These are phyloP conservation scores for Aquilaria malaccensis DNA, from an alignment of 345 rosid species.

Conservation along the genomic window DNA sequence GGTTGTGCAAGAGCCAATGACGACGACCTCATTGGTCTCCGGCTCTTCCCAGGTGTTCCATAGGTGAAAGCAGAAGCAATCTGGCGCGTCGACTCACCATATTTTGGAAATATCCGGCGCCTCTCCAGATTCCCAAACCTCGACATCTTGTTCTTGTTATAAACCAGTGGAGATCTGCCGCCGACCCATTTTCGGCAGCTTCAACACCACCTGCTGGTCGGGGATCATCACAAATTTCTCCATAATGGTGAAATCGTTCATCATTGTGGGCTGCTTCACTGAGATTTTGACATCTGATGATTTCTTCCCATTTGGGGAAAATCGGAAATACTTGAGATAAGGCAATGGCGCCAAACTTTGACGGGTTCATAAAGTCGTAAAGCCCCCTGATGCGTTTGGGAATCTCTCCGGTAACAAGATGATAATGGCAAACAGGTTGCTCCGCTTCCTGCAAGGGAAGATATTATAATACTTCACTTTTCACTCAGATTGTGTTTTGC, in stretches of 20 bases:
- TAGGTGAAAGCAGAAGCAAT: constrained; percentile 82
- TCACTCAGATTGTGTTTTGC: too few species aligned
- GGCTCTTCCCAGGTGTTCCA: constrained; percentile 97
- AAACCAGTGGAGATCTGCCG: constrained; percentile 76
- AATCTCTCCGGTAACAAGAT: background rate
- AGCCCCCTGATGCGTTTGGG: background rate
- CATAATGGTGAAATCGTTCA: constrained; percentile 36
- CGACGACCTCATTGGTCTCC: constrained; percentile 64
- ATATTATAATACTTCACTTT: too few species aligned
- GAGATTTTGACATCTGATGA: constrained; percentile 58
- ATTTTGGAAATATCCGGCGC: constrained; percentile 32
- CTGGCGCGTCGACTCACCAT: constrained; percentile 60
- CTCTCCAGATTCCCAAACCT: constrained; percentile 65
- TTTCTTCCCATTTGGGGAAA: too few species aligned
- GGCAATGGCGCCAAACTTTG: background rate
- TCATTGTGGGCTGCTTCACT: constrained; percentile 75
- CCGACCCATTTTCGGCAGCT: constrained; percentile 57
- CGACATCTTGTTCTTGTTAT: constrained; percentile 59
- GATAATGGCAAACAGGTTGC: background rate
- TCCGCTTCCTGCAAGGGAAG: background rate
- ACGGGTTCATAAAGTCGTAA: background rate
- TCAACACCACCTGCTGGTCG: constrained; percentile 82
- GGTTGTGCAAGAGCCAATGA: constrained; percentile 79
- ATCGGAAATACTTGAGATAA: too few species aligned
- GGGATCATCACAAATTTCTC: too few species aligned